Percentiles rank a stretch among this genome's conserved stretches.
Evolutionary conservation across 202 grass and related monocot genomes (phyloP).

Genomic region (Zizania palustris): DNA sequence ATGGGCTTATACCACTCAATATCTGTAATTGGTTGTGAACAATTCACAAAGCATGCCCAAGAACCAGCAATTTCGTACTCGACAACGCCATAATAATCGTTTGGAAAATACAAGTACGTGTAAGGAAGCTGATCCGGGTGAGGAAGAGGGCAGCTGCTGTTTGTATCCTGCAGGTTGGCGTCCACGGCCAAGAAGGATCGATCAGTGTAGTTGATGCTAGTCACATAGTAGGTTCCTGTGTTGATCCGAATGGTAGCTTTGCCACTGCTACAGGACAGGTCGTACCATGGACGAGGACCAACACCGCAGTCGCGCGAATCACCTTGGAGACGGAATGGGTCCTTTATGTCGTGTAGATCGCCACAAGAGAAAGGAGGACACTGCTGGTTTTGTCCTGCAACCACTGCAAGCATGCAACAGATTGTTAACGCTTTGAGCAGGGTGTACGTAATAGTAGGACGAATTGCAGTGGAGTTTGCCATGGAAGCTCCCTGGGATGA

Average conservation of each 20-base stretch:
- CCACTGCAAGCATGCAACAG: neutral
- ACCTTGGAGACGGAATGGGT: slow-evolving; percentile 39
- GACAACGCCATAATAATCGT: neutral
- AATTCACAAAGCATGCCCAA: slow-evolving; percentile 45
- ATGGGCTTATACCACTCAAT: neutral
- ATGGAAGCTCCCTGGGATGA: neutral
- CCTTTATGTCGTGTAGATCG: slow-evolving; percentile 35
- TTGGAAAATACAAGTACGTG: neutral
- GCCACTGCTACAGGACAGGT: slow-evolving; percentile 28
- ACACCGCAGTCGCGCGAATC: slow-evolving; percentile 36
- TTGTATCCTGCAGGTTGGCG: neutral
- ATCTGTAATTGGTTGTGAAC: slow-evolving; percentile 16
- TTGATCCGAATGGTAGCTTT: slow-evolving; percentile 37
- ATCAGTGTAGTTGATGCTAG: slow-evolving; percentile 3
- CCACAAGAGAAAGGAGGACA: slow-evolving; percentile 43
- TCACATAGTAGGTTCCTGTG: slow-evolving; percentile 36
- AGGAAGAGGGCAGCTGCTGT: slow-evolving; percentile 27
- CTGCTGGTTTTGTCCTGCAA: no score
- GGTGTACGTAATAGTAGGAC: no score
- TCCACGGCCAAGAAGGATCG: slow-evolving; percentile 32
- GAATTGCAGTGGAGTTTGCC: neutral
- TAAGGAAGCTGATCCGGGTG: neutral
- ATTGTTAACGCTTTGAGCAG: neutral
- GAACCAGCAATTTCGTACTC: fast-evolving
- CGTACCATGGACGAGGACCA: neutral